Percentiles rank a stretch among this genome's conserved stretches.
Evolutionary conservation across 768 basidiomycete species (phyloP).

Genomic region (Pholiota molesta): DNA sequence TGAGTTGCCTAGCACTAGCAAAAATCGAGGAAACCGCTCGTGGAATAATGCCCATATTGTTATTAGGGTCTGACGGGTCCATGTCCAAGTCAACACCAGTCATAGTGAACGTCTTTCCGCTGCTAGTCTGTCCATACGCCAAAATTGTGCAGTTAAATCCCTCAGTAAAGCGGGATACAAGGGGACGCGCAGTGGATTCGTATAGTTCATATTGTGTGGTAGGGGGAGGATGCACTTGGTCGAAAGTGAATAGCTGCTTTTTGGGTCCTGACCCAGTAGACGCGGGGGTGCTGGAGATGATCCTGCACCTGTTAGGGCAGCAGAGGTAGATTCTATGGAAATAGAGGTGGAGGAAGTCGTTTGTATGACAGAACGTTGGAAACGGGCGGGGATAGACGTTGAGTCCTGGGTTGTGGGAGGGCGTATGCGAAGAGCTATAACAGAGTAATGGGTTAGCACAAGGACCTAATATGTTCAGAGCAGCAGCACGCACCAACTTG

Average conservation of each 20-base stretch:
- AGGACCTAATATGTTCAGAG: conserved; percentile 4
- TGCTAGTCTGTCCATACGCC: conserved; percentile 97
- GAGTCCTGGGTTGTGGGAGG: conserved; percentile 86
- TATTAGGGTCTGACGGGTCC: conserved; percentile 79
- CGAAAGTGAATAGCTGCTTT: conserved; percentile 89
- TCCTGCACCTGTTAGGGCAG: conserved; percentile 51
- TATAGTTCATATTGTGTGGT: conserved; percentile 88
- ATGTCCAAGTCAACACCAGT: conserved; percentile 91
- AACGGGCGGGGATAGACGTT: conserved; percentile 87
- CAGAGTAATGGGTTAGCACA: conserved; percentile 19
- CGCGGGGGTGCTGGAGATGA: conserved; percentile 49
- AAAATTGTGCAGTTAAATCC: conserved; percentile 98
- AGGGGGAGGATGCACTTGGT: conserved; percentile 89
- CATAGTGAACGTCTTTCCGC: conserved; percentile 98
- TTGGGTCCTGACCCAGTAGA: conserved; percentile 56
- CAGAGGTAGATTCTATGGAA: conserved; percentile 74
- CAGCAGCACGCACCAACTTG: conserved; percentile 81
- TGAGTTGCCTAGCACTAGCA: conserved; percentile 70
- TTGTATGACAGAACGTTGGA: conserved; percentile 89
- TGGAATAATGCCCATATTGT: conserved; percentile 94
- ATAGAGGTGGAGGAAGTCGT: conserved; percentile 75
- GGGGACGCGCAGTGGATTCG: conserved; percentile 80
- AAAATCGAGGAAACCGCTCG: conserved; percentile 92
- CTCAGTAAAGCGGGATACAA: conserved; percentile 85
- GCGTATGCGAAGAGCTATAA: conserved; percentile 82